These are phyloP conservation scores for Monosporozyma solicola DNA, from an alignment of 805 yeast genomes.

Conservation along the genomic window DNA sequence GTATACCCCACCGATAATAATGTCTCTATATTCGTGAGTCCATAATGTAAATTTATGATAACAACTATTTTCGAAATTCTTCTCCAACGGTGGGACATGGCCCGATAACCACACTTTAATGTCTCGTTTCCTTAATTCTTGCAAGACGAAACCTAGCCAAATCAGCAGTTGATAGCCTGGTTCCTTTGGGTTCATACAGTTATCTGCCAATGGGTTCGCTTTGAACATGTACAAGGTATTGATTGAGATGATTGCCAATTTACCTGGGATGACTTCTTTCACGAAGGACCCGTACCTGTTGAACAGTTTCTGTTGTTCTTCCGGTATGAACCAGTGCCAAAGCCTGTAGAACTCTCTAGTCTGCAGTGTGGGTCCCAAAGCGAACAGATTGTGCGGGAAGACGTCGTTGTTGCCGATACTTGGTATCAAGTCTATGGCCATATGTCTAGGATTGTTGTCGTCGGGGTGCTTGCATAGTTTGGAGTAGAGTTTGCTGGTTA, in stretches of 20 bases:
- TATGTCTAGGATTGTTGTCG: slow-evolving; percentile 36
- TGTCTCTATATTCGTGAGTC: slow-evolving; percentile 76
- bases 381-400: slow-evolving; percentile 77
- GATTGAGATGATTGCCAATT: slow-evolving; percentile 68
- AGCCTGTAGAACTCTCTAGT: slow-evolving; percentile 67
- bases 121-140: slow-evolving; percentile 60
- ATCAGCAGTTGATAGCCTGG: slow-evolving; percentile 72
- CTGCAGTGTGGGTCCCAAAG: slow-evolving; percentile 84
- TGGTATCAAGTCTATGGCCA: slow-evolving; percentile 50
- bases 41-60: slow-evolving; percentile 69
- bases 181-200: slow-evolving; percentile 60
- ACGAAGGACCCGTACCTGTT: slow-evolving; percentile 68
- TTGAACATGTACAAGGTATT: slow-evolving; percentile 70
- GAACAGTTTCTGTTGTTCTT: slow-evolving; percentile 66
- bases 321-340: slow-evolving; percentile 69
- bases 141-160: slow-evolving; percentile 69
- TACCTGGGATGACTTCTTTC: slow-evolving; percentile 69
- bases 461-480: slow-evolving; percentile 43
- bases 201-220: slow-evolving; percentile 74
- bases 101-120: slow-evolving; percentile 86
- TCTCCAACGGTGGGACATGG: slow-evolving; percentile 80
- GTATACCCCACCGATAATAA: slow-evolving; percentile 71
- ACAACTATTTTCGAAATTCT: slow-evolving; percentile 67
- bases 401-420: slow-evolving; percentile 82
- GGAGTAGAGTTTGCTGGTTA: slow-evolving; percentile 41